Base-by-base conservation (phyloP, 306 rosid genomes). In the Cyclanthera cordifolia region DNA sequence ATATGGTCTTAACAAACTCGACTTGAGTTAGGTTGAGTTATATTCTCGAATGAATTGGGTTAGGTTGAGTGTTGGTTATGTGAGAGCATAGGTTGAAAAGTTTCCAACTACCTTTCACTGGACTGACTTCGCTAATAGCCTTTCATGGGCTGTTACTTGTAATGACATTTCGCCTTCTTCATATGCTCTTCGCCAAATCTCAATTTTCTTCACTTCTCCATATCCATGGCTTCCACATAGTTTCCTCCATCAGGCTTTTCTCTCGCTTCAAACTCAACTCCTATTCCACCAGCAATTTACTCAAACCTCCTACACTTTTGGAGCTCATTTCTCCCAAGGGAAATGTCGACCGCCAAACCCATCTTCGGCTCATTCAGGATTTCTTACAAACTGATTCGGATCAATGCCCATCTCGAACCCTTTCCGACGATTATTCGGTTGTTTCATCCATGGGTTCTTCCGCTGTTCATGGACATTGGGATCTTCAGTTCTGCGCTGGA, bases 301-400 rank as follows among this genome's bases (percentile, higher is more conserved):
- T 65, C 8, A 81, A 77, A 32, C 85, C 95, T 14, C 75, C 73
- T 3, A 78, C 79, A 85, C 76, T 91, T 72, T 74, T 85, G 27
- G 79, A 87, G 66, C 77, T 87, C 69, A 72, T 87, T 37, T 63
- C 73, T 8, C 82, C 85, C 13, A 58, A 75, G 59, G 76, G 63
- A 72, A 57, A 51, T 55, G 52, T 4, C 73, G 12, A 2, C 27
- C 77, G 80, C 48, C 82, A 66, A 65, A 78, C 72, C 54, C 96
- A 88, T 79, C 90, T 87, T 74, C 84, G 82, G 17, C 84, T 92
- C 60, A 76, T 92, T 67, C 84, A 81, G 66, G 82, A 67, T 77
- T 68, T 80, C 69, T 52, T 89, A 60, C 77, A 20, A 23, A 70
- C 84, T 51, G 73, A 21, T 53, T 67, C 56, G 8, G 61, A 61